Evolutionary conservation across 78 protist genomes (phyloP), one percentile per base, ranked within the genome.

Genomic region (Dictyostelium capitatum): DNA sequence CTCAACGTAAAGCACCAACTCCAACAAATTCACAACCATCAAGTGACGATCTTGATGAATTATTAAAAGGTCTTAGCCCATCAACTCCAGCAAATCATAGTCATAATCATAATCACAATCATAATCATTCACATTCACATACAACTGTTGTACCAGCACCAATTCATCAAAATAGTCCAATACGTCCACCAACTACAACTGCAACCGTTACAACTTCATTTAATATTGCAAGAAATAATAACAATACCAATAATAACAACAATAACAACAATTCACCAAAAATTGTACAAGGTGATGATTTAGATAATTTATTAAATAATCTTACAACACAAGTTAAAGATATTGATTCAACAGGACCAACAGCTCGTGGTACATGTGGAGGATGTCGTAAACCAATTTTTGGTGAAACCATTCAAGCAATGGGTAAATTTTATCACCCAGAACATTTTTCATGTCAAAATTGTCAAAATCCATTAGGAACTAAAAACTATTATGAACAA

Each of bases 381-480:
- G 82, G 83, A 30, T 94, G 96, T 48, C 70, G 89, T 50, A 84
- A 82, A 85, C 96, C 96, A 48, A 94, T 94, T 28, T 82, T 73
- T 32, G 96, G 96, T 25, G 96, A 94, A 51, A 65, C 83, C 54
- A 94, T 94, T 54, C 96, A 94, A 54, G 96, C 96, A 62, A 74
- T 89, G 93, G 85, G 94, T 19, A 79, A 77, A 32, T 62, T 90
- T n/a, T 94, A 56, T 79, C 96, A 94, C 53, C 96, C 96, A 41
- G 96, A 94, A 50, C 96, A 94, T 43, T 94, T 94, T 54, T 12
- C 20, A 23, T 94, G 96, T 53, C 78, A 83, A 9, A 78, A 70
- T 64, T 94, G 96, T 67, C 85, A 85, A 41, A 69, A 74, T 23
- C 96, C 96, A 41, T 41, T 94, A 0, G 96, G 96, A 4, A 94